These are phyloP conservation scores for Fistulifera solaris DNA, from an alignment of 108 stramenopile genomes.

Conservation along the genomic window DNA sequence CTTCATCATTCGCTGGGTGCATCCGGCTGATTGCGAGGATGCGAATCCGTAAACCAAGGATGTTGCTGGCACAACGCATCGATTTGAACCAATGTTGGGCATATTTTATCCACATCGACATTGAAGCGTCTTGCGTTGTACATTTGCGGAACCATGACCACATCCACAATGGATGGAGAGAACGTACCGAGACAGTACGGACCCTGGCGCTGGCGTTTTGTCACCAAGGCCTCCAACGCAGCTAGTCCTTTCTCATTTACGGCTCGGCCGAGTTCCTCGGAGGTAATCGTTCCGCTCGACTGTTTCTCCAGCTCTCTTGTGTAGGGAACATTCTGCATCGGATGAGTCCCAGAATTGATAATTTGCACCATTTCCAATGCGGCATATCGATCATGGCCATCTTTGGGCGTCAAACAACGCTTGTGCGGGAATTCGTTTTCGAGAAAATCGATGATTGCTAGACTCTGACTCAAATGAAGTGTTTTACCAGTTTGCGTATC, in stretches of 20 bases:
- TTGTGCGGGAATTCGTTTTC: slow-evolving; percentile 46
- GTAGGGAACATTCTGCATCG: slow-evolving; percentile 49
- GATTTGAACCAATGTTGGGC: slow-evolving; percentile 40
- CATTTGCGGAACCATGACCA: slow-evolving; percentile 57
- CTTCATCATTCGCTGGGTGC: slow-evolving; percentile 2
- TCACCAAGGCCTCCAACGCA: slow-evolving; percentile 38
- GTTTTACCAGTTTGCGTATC: slow-evolving; percentile 23
- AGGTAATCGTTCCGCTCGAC: slow-evolving; percentile 19
- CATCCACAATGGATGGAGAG: slow-evolving; percentile 68
- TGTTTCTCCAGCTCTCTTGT: slow-evolving; percentile 19
- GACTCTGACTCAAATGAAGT: slow-evolving; percentile 40
- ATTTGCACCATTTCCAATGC: slow-evolving; percentile 59
- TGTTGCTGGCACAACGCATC: slow-evolving; percentile 39
- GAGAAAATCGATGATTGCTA: slow-evolving; percentile 75
- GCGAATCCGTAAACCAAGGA: slow-evolving; percentile 44
- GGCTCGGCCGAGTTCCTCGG: slow-evolving; percentile 32
- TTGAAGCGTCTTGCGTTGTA: slow-evolving; percentile 49
- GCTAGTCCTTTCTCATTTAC: slow-evolving; percentile 40
- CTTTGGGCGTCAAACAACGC: slow-evolving; percentile 25
- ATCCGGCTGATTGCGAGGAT: slow-evolving; percentile 24
- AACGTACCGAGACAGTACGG: slow-evolving; percentile 57
- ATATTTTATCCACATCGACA: slow-evolving; percentile 42
- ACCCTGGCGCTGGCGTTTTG: slow-evolving; percentile 21
- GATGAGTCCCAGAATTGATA: slow-evolving; percentile 60
- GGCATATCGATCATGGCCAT: slow-evolving; percentile 33